Evolutionary conservation across 441 rosid genomes (phyloP).

Genomic region (Melastoma candidum): DNA sequence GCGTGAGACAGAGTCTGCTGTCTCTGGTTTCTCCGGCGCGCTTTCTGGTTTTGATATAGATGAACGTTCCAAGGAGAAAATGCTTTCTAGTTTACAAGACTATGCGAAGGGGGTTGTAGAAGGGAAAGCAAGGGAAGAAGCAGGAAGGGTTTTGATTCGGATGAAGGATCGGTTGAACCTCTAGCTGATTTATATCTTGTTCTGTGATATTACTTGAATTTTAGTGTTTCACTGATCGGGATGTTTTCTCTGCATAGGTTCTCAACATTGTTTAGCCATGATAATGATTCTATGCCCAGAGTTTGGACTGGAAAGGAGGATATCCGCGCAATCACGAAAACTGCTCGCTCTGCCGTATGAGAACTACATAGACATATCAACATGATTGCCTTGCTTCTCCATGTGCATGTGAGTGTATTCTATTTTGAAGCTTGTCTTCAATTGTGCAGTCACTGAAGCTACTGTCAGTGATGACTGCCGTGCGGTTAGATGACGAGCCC

Average conservation of each 20-base stretch:
- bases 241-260: slow-evolving; percentile 38
- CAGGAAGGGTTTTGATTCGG: slow-evolving; percentile 73
- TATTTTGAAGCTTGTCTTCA: slow-evolving; percentile 7
- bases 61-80: slow-evolving; percentile 44
- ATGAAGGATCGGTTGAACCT: slow-evolving; percentile 85
- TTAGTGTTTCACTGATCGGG: background rate
- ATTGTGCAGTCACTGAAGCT: slow-evolving; percentile 73
- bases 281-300: slow-evolving; percentile 98
- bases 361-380: slow-evolving; percentile 6
- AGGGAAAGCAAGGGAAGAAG: slow-evolving; percentile 85
- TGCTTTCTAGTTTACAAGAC: slow-evolving; percentile 48
- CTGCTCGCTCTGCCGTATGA: slow-evolving; percentile 87
- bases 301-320: slow-evolving; percentile 99
- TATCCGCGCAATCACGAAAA: slow-evolving; percentile 86
- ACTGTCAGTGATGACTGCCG: slow-evolving; percentile 77
- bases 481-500: slow-evolving; percentile 65
- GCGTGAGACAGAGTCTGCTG: slow-evolving; percentile 65
- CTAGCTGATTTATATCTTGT: slow-evolving; percentile 8
- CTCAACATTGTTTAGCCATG: slow-evolving; percentile 81
- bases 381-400: slow-evolving; percentile 1
- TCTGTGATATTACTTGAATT: slow-evolving; percentile 2
- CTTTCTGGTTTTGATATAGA: slow-evolving; percentile 82
- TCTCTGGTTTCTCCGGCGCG: slow-evolving; percentile 53
- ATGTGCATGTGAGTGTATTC: slow-evolving; percentile 13
- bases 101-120: slow-evolving; percentile 77